Evolutionary conservation across 192 early-diverging fungal genomes (phyloP), one percentile per base, ranked within the genome.

Genomic region (Spizellomyces sp.): DNA sequence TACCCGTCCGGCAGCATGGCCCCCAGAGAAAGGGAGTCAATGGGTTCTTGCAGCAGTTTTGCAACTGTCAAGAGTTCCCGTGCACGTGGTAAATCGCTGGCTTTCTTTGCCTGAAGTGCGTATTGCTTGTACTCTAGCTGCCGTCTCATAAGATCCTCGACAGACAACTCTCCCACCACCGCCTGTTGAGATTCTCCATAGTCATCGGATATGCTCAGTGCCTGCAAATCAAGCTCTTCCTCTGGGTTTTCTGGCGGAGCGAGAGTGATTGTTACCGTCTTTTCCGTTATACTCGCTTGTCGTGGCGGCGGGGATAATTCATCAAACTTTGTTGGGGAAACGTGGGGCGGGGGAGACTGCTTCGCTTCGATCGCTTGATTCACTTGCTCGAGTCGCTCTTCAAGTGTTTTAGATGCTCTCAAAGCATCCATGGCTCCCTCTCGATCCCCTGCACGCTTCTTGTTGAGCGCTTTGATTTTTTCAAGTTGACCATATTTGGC

Each of bases 111-210:
- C 10, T 73, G 72, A 45, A 87, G 57, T 5, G 87, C 90, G 8
- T 79, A 80, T 41, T 83, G 71, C 68, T 86, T 89, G 69, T 91
- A 91, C 71, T 91, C 81, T 36, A 80, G 57, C 62, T 81, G 80
- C 2, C 78, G 56, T 36, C 27, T 36, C 27, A 3, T 36, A 36
- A 36, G 27, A 36, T 36, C 27, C 27, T 36, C 27, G 9, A 54
- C 27, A 8, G 76, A 67, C 17, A 89, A 41, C 44, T 48, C 48
- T 14, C 70, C 47, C 60, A 62, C 15, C 36, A 42, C 15, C n/a
- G 15, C 60, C 8, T 62, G 60, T 36, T 19, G 6, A 22, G 8
- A 15, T 48, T n/a, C 12, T 65, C n/a, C 64, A 9, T 43, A 4
- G 14, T 45, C 47, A 64, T 73, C 21, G 45, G 44, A 50, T 64